Conservation (phyloP, 305 asterid species). For the Fraxinus nigra region DNA sequence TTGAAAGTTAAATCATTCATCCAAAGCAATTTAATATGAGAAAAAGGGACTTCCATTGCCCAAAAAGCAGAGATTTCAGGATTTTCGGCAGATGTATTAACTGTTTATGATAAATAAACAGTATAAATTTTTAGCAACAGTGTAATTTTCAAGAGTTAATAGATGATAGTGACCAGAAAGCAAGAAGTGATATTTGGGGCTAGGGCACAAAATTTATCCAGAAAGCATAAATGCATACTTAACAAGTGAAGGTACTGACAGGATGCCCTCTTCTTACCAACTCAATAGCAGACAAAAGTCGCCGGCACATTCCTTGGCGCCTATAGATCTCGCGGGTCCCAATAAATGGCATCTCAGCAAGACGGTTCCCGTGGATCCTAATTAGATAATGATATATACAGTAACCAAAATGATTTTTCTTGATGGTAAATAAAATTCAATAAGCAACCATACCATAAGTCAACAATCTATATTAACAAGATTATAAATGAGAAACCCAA, state of each 20-base stretch:
- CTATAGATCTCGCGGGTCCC: slow-evolving; percentile 88
- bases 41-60: neutral
- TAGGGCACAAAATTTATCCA: slow-evolving; percentile 5
- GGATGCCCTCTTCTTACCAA: slow-evolving; percentile 41
- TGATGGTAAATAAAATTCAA: slow-evolving; percentile 9
- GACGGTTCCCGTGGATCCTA: slow-evolving; percentile 84
- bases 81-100: neutral
- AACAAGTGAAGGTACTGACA: neutral
- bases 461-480: neutral
- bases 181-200: slow-evolving; percentile 1
- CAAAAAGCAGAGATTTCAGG: neutral
- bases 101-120: slow-evolving; percentile 2
- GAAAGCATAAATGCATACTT: slow-evolving; percentile 14
- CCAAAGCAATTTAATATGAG: neutral
- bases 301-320: slow-evolving; percentile 97
- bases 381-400: slow-evolving; percentile 16
- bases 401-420: slow-evolving; percentile 21
- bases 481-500: slow-evolving; percentile 3
- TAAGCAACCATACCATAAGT: slow-evolving; percentile 13
- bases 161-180: slow-evolving; percentile 13
- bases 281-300: slow-evolving; percentile 78
- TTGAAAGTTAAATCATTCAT: slow-evolving; percentile 13
- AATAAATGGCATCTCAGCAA: slow-evolving; percentile 99
- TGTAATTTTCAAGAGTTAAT: slow-evolving; percentile 16
- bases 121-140: neutral